Evolutionary conservation across 2,329 filamentous ascomycete species (phyloP).

Genomic region (Cladophialophora carrionii): DNA sequence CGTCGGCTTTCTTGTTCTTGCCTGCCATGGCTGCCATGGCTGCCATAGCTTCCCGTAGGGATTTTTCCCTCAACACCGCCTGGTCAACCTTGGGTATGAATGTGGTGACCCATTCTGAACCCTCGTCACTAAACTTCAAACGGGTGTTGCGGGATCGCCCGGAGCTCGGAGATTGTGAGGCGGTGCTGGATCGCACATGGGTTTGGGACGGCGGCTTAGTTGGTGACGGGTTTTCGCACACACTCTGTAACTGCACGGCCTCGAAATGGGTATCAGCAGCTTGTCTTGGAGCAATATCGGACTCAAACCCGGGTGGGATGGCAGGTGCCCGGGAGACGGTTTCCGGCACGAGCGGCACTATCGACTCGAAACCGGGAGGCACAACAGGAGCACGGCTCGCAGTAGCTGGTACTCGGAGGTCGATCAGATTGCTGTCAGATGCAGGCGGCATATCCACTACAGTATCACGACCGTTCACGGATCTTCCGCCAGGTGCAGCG

Average conservation of each 20-base stretch:
- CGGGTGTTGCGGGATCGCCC: slow-evolving; percentile 6
- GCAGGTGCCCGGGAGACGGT: background rate
- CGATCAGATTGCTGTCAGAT: slow-evolving; percentile 16
- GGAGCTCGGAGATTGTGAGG: slow-evolving; percentile 15
- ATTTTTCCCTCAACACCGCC: slow-evolving; percentile 18
- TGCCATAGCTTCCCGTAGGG: slow-evolving; percentile 13
- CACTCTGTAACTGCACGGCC: background rate
- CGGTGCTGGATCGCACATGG: slow-evolving; percentile 6
- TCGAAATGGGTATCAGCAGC: background rate
- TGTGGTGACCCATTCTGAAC: slow-evolving; percentile 21
- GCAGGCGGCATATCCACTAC: background rate
- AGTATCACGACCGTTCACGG: slow-evolving; percentile 8
- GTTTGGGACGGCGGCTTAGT: slow-evolving; percentile 2
- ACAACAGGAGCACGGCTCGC: slow-evolving; percentile 1
- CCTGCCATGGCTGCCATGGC: slow-evolving; percentile 18
- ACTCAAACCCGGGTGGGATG: background rate
- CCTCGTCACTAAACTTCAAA: slow-evolving; percentile 27
- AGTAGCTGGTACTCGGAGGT: slow-evolving; percentile 1
- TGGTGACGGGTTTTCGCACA: background rate
- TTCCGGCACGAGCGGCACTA: slow-evolving; percentile 17
- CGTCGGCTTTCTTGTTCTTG: slow-evolving; percentile 22
- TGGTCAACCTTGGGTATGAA: slow-evolving; percentile 13
- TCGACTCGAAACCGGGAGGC: slow-evolving; percentile 26
- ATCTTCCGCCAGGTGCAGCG: background rate
- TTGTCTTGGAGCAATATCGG: background rate